A percentile compares a stretch with the other conserved stretches of the same genome.
phyloP scores from a whole-genome alignment of 305 asterid genomes.

The Fraxinus xanthoxyloides region DNA sequence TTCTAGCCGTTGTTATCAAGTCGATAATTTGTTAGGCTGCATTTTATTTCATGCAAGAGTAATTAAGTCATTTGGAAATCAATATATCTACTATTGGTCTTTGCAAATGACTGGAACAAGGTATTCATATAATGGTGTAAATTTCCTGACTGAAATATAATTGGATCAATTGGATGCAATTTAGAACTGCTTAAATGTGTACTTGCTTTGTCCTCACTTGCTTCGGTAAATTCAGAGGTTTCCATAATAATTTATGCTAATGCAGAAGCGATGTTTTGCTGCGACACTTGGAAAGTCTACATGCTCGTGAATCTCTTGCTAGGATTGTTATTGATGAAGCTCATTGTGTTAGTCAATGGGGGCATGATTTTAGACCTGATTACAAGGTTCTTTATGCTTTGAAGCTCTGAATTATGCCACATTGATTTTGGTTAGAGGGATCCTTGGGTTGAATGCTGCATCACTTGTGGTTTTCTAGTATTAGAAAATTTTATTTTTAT shows the following conservation, averaged over 20 bases:
- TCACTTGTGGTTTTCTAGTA: slow-evolving; percentile 14
- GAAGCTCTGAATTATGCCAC: slow-evolving; percentile 10
- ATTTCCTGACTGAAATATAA: background rate
- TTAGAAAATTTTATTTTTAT: background rate
- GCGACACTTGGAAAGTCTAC: slow-evolving; percentile 81
- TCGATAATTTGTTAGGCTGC: background rate
- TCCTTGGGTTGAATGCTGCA: slow-evolving; percentile 3
- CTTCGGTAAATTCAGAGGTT: slow-evolving; percentile 4
- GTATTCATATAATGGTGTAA: background rate
- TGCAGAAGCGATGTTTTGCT: slow-evolving; percentile 92
- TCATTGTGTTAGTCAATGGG: slow-evolving; percentile 99
- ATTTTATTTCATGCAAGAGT: background rate
- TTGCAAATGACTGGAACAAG: background rate
- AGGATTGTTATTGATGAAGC: slow-evolving; percentile 99
- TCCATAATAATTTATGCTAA: slow-evolving; percentile 17
- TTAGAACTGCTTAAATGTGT: slow-evolving; percentile 1
- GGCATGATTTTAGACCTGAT: slow-evolving; percentile 99
- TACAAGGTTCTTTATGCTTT: slow-evolving; percentile 70
- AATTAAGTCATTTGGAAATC: background rate
- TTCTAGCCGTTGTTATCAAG: background rate
- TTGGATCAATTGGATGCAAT: background rate
- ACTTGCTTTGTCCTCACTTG: background rate
- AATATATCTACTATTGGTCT: background rate
- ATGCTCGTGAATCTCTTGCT: slow-evolving; percentile 75
- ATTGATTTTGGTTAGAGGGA: slow-evolving; percentile 11